Evolutionary conservation across 2,329 filamentous ascomycete genomes (phyloP).

Genomic region (Raffaelea albimanens): DNA sequence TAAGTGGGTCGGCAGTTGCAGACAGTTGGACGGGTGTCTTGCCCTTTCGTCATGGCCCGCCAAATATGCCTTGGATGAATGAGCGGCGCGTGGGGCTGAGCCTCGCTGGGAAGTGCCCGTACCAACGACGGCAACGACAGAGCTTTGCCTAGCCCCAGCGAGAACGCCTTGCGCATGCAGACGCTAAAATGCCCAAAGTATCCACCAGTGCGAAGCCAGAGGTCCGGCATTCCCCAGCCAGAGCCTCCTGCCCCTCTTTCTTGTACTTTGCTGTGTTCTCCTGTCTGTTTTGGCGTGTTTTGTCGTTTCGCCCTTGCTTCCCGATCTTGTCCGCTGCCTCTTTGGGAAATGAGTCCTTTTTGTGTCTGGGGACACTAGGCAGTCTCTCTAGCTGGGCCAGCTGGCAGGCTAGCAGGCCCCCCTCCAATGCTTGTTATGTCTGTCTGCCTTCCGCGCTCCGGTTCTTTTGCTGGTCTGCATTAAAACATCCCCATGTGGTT

Average conservation of each 20-base stretch:
- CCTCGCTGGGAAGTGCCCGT: background rate
- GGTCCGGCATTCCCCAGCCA: background rate
- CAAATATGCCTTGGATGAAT: conserved; percentile 9
- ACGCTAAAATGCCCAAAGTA: background rate
- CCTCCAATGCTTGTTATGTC: no score
- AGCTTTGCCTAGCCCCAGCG: conserved; percentile 7
- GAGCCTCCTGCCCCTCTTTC: background rate
- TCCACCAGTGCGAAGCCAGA: background rate
- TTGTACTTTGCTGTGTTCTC: background rate
- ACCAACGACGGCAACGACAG: background rate
- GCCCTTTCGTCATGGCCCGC: conserved; percentile 2
- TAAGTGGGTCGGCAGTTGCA: no score
- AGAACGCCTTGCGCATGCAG: conserved; percentile 8
- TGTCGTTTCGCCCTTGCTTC: background rate
- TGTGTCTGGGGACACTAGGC: no score
- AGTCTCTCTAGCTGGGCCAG: no score
- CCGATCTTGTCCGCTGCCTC: background rate
- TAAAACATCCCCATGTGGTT: no score
- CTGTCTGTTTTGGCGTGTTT: background rate
- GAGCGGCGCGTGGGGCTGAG: conserved; percentile 12
- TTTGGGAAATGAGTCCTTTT: background rate
- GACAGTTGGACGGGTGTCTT: no score
- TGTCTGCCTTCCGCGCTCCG: no score
- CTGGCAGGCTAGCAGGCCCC: no score
- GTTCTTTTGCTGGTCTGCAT: no score